Conservation (phyloP, 2,329 filamentous ascomycete species). For the Apiospora sp. region DNA sequence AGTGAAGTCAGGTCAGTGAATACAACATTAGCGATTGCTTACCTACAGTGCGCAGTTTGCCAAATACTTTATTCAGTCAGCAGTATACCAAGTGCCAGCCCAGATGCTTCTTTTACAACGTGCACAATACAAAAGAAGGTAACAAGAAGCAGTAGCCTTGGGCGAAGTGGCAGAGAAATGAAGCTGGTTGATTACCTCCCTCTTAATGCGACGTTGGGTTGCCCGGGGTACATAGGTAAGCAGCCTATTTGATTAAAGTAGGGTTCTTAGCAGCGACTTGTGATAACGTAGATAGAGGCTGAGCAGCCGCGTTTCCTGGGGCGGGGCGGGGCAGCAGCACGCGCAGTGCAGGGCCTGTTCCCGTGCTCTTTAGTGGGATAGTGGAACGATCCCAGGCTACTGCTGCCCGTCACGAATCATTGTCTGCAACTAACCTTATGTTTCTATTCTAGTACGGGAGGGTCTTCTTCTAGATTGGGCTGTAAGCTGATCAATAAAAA, state of each 20-base stretch:
- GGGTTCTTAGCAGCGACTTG: constrained; percentile 12
- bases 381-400: not conserved
- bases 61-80: constrained; percentile 14
- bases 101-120: not conserved
- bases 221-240: not conserved
- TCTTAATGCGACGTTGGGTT: constrained; percentile 5
- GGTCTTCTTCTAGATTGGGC: not conserved
- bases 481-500: not conserved
- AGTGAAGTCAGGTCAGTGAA: not conserved
- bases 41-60: constrained; percentile 5
- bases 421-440: not conserved
- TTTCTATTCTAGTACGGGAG: not conserved
- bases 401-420: not conserved
- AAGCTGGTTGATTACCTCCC: not conserved
- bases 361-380: constrained; percentile 4
- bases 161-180: constrained; percentile 9
- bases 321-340: constrained; percentile 19
- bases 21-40: not conserved
- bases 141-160: constrained; percentile 16
- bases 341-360: not conserved
- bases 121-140: constrained; percentile 9
- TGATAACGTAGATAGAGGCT: constrained; percentile 20
- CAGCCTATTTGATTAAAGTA: not conserved
- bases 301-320: constrained; percentile 22
- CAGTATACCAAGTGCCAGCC: not conserved